A percentile compares a stretch with the other conserved stretches of the same genome.
Conservation (phyloP, 306 rosid genomes). For the Luffa acutangula region DNA sequence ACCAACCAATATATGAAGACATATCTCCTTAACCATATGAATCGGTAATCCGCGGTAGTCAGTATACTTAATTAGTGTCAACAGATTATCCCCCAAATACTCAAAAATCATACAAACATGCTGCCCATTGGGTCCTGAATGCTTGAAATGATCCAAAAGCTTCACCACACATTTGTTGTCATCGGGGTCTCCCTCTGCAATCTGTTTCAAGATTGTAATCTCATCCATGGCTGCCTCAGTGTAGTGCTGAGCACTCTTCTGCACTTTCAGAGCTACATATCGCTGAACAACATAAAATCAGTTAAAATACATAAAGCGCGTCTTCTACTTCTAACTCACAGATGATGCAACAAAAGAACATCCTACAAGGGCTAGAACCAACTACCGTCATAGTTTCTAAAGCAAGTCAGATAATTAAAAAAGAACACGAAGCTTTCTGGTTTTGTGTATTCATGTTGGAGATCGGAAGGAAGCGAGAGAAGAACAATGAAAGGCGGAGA, state of each 20-base stretch:
- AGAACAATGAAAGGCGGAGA: background rate
- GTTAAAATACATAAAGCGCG: background rate
- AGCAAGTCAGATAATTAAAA: background rate
- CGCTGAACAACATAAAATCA: conserved; percentile 31
- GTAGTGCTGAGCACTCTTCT: conserved; percentile 97
- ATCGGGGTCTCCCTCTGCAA: conserved; percentile 74
- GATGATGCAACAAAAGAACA: background rate
- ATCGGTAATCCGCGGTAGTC: conserved; percentile 82
- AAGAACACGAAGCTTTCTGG: background rate
- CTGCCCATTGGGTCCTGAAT: conserved; percentile 89
- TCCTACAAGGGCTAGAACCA: background rate
- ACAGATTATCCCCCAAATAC: conserved; percentile 85
- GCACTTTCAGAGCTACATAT: conserved; percentile 88
- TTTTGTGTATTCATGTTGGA: background rate
- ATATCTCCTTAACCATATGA: conserved; percentile 77
- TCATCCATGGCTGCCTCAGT: conserved; percentile 97
- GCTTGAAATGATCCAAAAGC: conserved; percentile 94
- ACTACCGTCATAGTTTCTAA: background rate
- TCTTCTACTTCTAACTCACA: background rate
- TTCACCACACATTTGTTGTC: conserved; percentile 88
- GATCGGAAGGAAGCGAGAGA: background rate
- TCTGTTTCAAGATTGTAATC: conserved; percentile 82
- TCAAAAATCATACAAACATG: conserved; percentile 97
- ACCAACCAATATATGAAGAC: conserved; percentile 78
- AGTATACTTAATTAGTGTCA: conserved; percentile 73